Evolutionary conservation across 116 monocot species (phyloP).

Genomic region (Trichopus zeylanicus): DNA sequence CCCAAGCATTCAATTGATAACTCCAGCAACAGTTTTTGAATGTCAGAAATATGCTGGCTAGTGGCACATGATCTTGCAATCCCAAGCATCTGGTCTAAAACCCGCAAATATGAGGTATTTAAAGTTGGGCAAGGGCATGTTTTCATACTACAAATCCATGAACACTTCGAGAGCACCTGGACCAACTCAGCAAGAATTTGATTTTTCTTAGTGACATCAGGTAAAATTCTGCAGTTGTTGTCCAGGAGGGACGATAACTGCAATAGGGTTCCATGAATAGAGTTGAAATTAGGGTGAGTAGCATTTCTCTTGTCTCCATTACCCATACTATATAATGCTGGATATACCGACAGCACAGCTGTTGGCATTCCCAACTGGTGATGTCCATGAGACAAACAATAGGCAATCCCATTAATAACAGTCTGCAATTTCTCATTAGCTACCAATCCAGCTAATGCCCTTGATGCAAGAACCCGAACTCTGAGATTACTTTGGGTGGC

Average conservation of each 20-base stretch:
- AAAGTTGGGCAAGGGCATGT: conserved; percentile 72
- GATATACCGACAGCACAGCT: not conserved
- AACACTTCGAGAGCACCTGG: conserved; percentile 42
- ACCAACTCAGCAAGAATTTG: conserved; percentile 47
- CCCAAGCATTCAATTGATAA: conserved; percentile 53
- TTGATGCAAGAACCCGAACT: conserved; percentile 83
- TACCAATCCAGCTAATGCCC: conserved; percentile 83
- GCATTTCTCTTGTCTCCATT: conserved; percentile 4
- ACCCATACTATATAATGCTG: not conserved
- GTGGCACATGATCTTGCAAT: conserved; percentile 36
- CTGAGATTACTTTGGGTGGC: conserved; percentile 84
- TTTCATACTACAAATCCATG: conserved; percentile 63
- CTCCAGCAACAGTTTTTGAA: conserved; percentile 36
- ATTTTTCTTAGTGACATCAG: conserved; percentile 57
- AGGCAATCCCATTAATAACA: conserved; percentile 37
- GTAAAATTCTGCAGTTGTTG: conserved; percentile 58
- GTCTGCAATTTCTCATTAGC: conserved; percentile 73
- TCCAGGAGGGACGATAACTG: conserved; percentile 71
- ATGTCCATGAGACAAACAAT: conserved; percentile 39
- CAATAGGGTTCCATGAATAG: conserved; percentile 83
- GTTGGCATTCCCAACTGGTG: conserved; percentile 2
- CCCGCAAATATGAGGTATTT: conserved; percentile 46
- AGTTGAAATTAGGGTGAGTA: conserved; percentile 36
- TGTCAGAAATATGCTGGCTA: conserved; percentile 18
- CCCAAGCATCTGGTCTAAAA: conserved; percentile 66